phyloP scores from a whole-genome alignment of 768 basidiomycete genomes.

The Leucosporidium yakuticum region DNA sequence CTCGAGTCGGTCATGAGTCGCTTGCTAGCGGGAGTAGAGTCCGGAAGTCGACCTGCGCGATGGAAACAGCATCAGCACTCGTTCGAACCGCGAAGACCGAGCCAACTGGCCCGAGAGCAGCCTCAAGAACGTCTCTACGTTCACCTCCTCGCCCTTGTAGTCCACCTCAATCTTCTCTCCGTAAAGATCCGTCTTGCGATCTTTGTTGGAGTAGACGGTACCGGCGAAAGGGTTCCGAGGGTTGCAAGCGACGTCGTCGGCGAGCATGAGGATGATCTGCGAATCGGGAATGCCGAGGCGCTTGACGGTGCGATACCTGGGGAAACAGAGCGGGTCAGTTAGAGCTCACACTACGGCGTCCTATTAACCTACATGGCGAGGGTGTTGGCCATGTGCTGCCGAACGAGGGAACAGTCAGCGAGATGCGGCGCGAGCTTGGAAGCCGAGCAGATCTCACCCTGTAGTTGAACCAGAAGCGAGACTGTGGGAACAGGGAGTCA shows the following conservation, averaged over 20 bases:
- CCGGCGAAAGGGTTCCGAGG: conserved; percentile 84
- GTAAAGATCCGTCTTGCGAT: conserved; percentile 76
- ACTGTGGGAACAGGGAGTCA: neutral
- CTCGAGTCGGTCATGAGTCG: conserved; percentile 81
- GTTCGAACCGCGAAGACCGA: neutral
- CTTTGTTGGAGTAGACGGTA: conserved; percentile 83
- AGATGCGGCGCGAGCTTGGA: neutral
- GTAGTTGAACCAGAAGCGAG: conserved; percentile 83
- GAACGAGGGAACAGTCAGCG: conserved; percentile 2
- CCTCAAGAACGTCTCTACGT: conserved; percentile 89
- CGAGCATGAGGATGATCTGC: conserved; percentile 97
- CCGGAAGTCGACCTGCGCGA: conserved; percentile 68
- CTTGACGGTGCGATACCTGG: conserved; percentile 95
- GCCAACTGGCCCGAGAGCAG: conserved; percentile 72
- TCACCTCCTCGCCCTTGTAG: conserved; percentile 96
- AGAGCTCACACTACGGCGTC: neutral
- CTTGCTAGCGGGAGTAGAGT: conserved; percentile 82
- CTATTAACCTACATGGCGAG: conserved; percentile 69
- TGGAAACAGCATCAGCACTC: neutral
- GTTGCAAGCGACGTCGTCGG: conserved; percentile 94
- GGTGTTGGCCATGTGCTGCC: conserved; percentile 97
- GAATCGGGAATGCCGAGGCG: conserved; percentile 96
- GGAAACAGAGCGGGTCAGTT: neutral
- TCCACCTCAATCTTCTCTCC: conserved; percentile 97
- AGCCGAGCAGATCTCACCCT: conserved; percentile 55